Evolutionary conservation across 352 stramenopile species (phyloP), one percentile per base, ranked within the genome.

Genomic region (Globisporangium irregulare): DNA sequence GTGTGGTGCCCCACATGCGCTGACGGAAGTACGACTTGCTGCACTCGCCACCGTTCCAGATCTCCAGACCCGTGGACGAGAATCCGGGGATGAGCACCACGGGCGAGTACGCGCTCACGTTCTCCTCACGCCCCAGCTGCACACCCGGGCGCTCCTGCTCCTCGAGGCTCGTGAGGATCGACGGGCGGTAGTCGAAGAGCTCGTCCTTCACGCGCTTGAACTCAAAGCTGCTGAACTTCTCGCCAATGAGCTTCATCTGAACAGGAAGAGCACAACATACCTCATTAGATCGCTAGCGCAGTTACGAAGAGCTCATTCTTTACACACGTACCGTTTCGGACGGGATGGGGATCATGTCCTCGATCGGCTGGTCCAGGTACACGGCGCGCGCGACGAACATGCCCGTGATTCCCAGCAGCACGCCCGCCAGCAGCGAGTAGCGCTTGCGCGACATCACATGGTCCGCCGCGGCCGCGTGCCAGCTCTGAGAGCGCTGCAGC

Each of bases 11-110:
- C 96, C 96, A 99, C 70, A 99, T 86, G 54, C 94, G 82, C 72
- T 98, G 90, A 53, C 96, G 79, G 73, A 98, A 98, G 77, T 93
- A 93, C 29, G 80, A 75, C 59, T 86, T 82, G 59, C 78, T 86
- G 70, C 96, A 98, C 8, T 90, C 84, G 41, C 89, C 87, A 36
- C 92, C 94, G 48, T 93, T 79, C 96, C 96, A 99, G 64, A 98
- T 89, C 76, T 99, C 96, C 20, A 99, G 83, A 2, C 92, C 93
- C 18, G 93, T 97, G 32, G 93, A 98, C 25, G 96, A 86, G 72
- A 99, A 98, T 10, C 96, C 95, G 4, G 95, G 96, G 15, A 99
- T 68, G 54, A 99, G 82, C 15, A 99, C 79, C 3, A 98, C 82
- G 5, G 86, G 86, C 54, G 82, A 92, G 71, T 85, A 75, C 29